Evolutionary conservation across 2,329 filamentous ascomycete species (phyloP).

Genomic region (Lomentospora prolificans): DNA sequence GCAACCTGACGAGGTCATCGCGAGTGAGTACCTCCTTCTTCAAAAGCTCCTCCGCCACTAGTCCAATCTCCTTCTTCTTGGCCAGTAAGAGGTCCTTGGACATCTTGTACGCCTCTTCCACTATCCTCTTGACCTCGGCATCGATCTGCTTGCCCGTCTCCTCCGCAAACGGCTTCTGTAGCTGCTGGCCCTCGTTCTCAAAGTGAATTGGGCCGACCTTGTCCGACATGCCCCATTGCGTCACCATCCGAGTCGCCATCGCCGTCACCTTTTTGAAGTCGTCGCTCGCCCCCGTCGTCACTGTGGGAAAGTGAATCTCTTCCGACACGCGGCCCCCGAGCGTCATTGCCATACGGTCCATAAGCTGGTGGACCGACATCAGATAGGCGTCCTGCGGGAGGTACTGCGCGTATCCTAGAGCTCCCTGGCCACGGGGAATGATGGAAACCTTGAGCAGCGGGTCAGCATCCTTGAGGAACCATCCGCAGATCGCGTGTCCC

Average conservation of each 20-base stretch:
- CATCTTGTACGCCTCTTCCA: constrained; percentile 86
- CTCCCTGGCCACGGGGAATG: constrained; percentile 89
- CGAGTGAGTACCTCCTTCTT: constrained; percentile 83
- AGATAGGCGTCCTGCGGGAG: constrained; percentile 91
- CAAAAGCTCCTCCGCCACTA: constrained; percentile 88
- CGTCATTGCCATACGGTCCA: constrained; percentile 99
- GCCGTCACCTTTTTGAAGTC: constrained; percentile 98
- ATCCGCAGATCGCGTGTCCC: constrained; percentile 95
- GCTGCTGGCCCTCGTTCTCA: constrained; percentile 67
- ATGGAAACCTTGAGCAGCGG: constrained; percentile 97
- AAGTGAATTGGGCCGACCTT: constrained; percentile 92
- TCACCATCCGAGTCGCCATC: constrained; percentile 96
- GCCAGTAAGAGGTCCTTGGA: constrained; percentile 73
- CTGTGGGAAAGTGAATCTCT: constrained; percentile 92
- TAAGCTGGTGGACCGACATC: constrained; percentile 90
- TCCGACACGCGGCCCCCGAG: constrained; percentile 91
- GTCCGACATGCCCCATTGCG: constrained; percentile 96
- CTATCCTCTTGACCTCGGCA: constrained; percentile 78
- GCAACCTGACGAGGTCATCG: constrained; percentile 83
- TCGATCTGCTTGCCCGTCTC: constrained; percentile 89
- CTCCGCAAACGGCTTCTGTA: constrained; percentile 95
- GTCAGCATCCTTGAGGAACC: constrained; percentile 95
- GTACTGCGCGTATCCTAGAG: constrained; percentile 93
- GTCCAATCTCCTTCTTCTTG: constrained; percentile 79
- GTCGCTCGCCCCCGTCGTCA: constrained; percentile 88